Base-by-base conservation (phyloP, 176 grass and related monocot genomes). In the Calamus simplicifolius region DNA sequence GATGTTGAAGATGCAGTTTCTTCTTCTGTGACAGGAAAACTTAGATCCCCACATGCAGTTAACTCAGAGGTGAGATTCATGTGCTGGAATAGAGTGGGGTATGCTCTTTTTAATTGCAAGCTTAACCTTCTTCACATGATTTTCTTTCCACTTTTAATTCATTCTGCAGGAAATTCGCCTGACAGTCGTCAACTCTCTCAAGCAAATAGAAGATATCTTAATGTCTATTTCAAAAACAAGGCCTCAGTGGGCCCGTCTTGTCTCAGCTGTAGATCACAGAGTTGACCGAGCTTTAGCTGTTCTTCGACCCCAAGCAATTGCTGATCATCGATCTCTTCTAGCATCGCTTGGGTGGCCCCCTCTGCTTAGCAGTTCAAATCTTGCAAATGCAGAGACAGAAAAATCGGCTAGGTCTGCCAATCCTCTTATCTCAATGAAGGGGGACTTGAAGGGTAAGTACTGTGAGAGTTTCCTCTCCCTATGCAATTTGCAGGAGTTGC, bases 241-340 rank as follows among this genome's bases (percentile, higher is more conserved):
- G 54, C 84, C 81, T 74, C 84, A 98, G 55, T 92, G 93, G 87
- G 57, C 52, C 57, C 59, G 27, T 4, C 79, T 98, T 52, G 56
- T 88, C 67, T 92, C 84, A 78, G 81, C 81, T 57, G 93, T 83
- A 51, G 93, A 98, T 75, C 75, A 92, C 54, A 77, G 93, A 79
- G 84, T 92, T 63, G 84, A 98, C 56, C 63, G 93, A 61, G 82
- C 93, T 82, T 83, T 92, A 81, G 87, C 87, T 76, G 19, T 89
- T 70, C 54, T 98, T 75, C 78, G 93, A 73, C 88, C 88, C 17
- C 93, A 98, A 61, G 75, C 88, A 54, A 89, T 98, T 83, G 81
- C 89, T 71, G 88, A 98, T 59, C 88, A 98, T 85, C 76, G 70
- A 69, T 61, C 73, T 74, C 76, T 92, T 63, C 65, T 98, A 29